Base-by-base conservation (phyloP, 331 rosid genomes). In the Quercus tomentella region DNA sequence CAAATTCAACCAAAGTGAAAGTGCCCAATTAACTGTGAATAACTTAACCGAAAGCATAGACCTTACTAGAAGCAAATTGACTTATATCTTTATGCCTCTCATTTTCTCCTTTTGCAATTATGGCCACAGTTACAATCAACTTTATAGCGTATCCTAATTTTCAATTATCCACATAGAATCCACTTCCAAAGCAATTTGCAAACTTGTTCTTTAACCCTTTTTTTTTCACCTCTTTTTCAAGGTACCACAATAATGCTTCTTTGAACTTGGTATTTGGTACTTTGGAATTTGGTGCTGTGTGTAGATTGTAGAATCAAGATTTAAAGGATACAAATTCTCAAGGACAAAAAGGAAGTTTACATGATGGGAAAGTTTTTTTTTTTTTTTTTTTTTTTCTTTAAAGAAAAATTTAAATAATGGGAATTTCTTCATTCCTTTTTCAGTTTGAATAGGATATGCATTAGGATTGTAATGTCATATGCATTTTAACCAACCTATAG, bases 81-180 rank as follows among this genome's bases (percentile, higher is more conserved):
- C 74, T 77, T 78, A 15, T 57, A 57, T 55, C 66, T 54, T 2
- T 30, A 30, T 56, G 35, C 66, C 35, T n/a, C 10, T 54, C 66
- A 17, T 25, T 82, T 71, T 72, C 77, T 33, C 61, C 80, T 76
- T 60, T 31, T n/a, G 80, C 30, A 43, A 73, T 45, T 78, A 78
- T 73, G 56, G 71, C 71, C 56, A 67, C 71, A 67, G 72, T 66
- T 26, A 28, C 25, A 78, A 66, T 57, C 83, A 82, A 74, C 77
- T 70, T 74, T 30, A 62, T 52, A 52, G 74, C 31, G 54, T 15
- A 56, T 67, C 10, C 33, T 71, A 16, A n/a, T 15, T 22, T 20
- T 55, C 43, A 56, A 66, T 49, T 41, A 31, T 62, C 14, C 22
- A 61, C 25, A 43, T 56, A 21, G 37, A 57, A 56, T 35, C 82